Evolutionary conservation across 2,329 filamentous ascomycete species (phyloP), one percentile per base, ranked within the genome.

Genomic region (Aspergillus ruber): DNA sequence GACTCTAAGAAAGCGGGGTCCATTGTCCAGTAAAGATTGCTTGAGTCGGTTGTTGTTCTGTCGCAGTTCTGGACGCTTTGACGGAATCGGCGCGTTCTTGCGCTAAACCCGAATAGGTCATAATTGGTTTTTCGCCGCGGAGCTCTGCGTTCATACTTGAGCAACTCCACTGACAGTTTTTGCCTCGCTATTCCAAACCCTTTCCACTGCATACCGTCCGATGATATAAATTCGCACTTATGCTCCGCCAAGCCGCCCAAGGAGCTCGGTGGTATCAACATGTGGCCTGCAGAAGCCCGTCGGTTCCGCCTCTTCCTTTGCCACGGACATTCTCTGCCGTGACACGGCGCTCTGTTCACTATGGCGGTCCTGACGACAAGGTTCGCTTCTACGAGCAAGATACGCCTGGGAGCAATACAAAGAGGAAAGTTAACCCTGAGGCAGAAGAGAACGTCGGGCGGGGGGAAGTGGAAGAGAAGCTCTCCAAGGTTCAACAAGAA

Each of bases 321-420:
- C 57, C 51, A 44, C 64, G 67, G 42, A 46, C 57, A 38, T 66
- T 70, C 55, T 64, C 62, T 51, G 58, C 49, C 42, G 52, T 60
- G 59, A 48, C 57, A 49, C 54, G 56, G 53, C 62, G 57, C 52
- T 59, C 50, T 49, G 54, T 63, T 46, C 50, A 63, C 42, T 65
- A 60, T 53, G 64, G 62, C 52, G 66, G 61, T 18, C 63, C 62
- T n/a, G 65, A 70, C 48, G 64, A 72, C 44, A 69, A 69, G 44
- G 59, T 75, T 36, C 64, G 59, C 38, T 70, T 73, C 46, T 74
- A 66, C 51, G 72, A 74, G 55, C 71, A 74, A 48, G 59, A 65
- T 47, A 64, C 63, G 2, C 57, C 50, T 18, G 55, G 56, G 25
- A 69, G 67, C 51, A 65, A 69, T 43, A 62, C 59, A 4, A 60